Evolutionary conservation across 1,139 yeast species (phyloP).

Genomic region (Barnettozyma hawaiiensis): DNA sequence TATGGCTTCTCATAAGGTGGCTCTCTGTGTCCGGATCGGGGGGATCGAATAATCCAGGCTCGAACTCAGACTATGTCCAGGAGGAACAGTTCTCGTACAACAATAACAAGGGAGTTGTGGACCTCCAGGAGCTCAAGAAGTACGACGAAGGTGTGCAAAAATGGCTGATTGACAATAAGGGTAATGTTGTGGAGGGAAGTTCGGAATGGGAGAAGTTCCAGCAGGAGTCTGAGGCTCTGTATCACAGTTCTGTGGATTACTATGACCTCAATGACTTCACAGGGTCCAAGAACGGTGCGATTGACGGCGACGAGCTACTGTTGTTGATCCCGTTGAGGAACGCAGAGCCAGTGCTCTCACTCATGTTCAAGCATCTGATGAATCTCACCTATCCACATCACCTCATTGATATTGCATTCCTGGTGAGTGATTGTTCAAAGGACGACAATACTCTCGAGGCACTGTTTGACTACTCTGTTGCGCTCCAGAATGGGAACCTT

Average conservation of each 20-base stretch:
- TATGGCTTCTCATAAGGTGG: slow-evolving; percentile 5
- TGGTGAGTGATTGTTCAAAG: slow-evolving; percentile 73
- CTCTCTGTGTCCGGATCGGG: background rate
- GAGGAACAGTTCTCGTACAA: slow-evolving; percentile 31
- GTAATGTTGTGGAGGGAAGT: slow-evolving; percentile 20
- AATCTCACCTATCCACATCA: slow-evolving; percentile 80
- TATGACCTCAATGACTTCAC: slow-evolving; percentile 56
- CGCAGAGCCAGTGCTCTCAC: slow-evolving; percentile 73
- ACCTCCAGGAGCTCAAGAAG: slow-evolving; percentile 27
- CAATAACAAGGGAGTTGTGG: slow-evolving; percentile 26
- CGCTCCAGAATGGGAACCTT: slow-evolving; percentile 66
- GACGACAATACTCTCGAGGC: slow-evolving; percentile 65
- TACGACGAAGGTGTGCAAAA: slow-evolving; percentile 34
- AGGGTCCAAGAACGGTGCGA: slow-evolving; percentile 50
- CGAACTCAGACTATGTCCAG: slow-evolving; percentile 9
- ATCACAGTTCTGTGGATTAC: slow-evolving; percentile 41
- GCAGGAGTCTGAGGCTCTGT: slow-evolving; percentile 21
- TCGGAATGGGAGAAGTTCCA: slow-evolving; percentile 13
- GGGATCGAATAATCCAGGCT: slow-evolving; percentile 9
- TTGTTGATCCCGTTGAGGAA: slow-evolving; percentile 75
- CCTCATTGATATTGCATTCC: slow-evolving; percentile 74
- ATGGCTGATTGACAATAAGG: slow-evolving; percentile 30
- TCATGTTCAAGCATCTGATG: slow-evolving; percentile 82
- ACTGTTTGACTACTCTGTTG: slow-evolving; percentile 57
- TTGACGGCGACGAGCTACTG: slow-evolving; percentile 60